Evolutionary conservation across 805 yeast genomes (phyloP).

Genomic region (Diddensiella transvaalensis): DNA sequence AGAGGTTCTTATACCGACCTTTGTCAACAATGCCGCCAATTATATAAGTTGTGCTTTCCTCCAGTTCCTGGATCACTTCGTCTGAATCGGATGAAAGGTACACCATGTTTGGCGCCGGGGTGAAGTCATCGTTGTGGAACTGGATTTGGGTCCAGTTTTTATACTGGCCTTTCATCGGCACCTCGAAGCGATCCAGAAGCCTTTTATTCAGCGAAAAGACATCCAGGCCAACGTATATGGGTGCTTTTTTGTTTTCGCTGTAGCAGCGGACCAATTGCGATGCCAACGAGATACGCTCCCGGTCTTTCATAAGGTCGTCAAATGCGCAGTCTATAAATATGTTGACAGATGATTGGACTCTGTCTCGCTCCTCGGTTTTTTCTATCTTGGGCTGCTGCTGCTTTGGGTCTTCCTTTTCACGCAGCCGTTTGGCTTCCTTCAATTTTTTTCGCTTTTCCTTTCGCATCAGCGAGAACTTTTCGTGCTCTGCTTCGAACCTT

Average conservation of each 20-base stretch:
- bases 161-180: constrained; percentile 52
- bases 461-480: constrained; percentile 50
- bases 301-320: constrained; percentile 82
- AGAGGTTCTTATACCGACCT: constrained; percentile 77
- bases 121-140: constrained; percentile 43
- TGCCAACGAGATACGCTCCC: constrained; percentile 64
- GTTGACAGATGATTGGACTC: constrained; percentile 21
- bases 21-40: constrained; percentile 97
- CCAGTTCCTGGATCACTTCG: constrained; percentile 57
- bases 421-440: constrained; percentile 39
- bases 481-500: constrained; percentile 62
- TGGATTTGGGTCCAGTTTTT: constrained; percentile 63
- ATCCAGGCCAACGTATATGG: constrained; percentile 52
- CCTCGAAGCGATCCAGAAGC: constrained; percentile 66
- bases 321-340: constrained; percentile 86
- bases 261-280: constrained; percentile 81
- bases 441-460: constrained; percentile 50
- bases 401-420: constrained; percentile 26
- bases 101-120: constrained; percentile 37
- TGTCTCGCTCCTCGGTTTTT: not conserved
- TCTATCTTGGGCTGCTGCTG: not conserved
- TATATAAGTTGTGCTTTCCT: constrained; percentile 70
- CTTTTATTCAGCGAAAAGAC: constrained; percentile 65
- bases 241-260: constrained; percentile 66
- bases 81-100: constrained; percentile 88